Conservation (phyloP, 2,329 filamentous ascomycete genomes). For the Drechmeria coniospora region DNA sequence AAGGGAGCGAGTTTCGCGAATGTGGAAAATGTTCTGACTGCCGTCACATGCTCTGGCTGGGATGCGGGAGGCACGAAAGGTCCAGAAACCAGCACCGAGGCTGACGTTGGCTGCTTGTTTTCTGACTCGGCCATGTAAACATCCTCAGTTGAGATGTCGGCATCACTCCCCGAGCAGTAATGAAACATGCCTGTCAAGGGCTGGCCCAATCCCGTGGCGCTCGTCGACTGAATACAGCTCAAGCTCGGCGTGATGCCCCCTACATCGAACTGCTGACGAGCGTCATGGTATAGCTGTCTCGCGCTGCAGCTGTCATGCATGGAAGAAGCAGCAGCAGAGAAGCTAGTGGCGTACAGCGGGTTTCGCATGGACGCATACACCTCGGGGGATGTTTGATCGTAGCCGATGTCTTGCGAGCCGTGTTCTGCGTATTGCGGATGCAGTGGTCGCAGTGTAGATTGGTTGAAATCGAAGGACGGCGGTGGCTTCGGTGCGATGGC, state of each 20-base stretch:
- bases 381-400: constrained; percentile 1
- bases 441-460: constrained; percentile 2
- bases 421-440: not conserved
- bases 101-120: constrained; percentile 27
- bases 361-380: constrained; percentile 7
- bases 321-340: too few relatives aligned
- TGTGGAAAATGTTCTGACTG: constrained; percentile 32
- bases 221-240: not conserved
- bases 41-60: too few relatives aligned
- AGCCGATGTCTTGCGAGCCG: constrained; percentile 1
- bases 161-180: constrained; percentile 1
- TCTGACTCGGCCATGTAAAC: constrained; percentile 47
- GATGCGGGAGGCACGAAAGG: too few relatives aligned
- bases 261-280: not conserved
- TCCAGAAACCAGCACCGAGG: too few relatives aligned
- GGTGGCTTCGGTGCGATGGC: constrained; percentile 37
- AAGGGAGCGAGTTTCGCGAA: constrained; percentile 38
- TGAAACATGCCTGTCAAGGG: not conserved
- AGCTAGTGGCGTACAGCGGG: too few relatives aligned
- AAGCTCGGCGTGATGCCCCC: not conserved
- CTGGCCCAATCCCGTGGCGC: not conserved
- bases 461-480: constrained; percentile 12
- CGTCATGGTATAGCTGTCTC: constrained; percentile 1
- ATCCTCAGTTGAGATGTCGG: constrained; percentile 32
- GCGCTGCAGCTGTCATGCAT: too few relatives aligned